Evolutionary conservation across 768 basidiomycete species (phyloP), one percentile per base, ranked within the genome.

Genomic region (Boletus pseudo-olivaceus): DNA sequence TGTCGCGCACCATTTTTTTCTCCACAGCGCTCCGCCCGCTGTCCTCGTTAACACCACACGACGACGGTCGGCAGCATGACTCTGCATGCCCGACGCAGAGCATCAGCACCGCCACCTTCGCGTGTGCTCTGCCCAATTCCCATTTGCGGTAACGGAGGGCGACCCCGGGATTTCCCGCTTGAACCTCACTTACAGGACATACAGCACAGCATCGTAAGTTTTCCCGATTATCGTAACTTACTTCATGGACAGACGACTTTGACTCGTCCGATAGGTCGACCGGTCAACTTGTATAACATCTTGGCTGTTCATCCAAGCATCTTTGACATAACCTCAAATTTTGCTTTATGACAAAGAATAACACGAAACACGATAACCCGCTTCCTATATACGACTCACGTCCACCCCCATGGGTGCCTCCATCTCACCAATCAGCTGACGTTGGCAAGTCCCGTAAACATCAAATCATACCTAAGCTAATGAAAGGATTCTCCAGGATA

Each of bases 351-450:
- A 64, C 55, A 44, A 68, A 67, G 58, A 64, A 42, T 15, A 66
- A 27, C 56, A 23, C 53, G 41, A 72, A 67, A 49, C 60, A 61
- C 46, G 72, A 68, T 4, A 55, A 32, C 7, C 54, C 59, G 11
- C 75, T 81, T 30, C 78, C 81, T 5, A 68, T 84, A 26, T 87
- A 88, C 68, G 79, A 86, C 61, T 79, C 81, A 15, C 79, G 76
- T 53, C 91, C 90, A 48, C 87, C 88, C 1, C 67, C 72, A 54
- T 93, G 90, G 90, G 76, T 90, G 9, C 87, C 86, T 4, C 80
- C 78, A 56, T 74, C 81, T 1, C 88, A 90, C 71, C 71, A 66
- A 11, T 74, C 80, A 34, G 87, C 85, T 27, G 89, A 91, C 68
- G 74, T 92, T 47, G 90, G 90, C 83, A 55, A 51, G 78, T 65